Conservation (phyloP, 306 rosid species). For the Corylus americana region DNA sequence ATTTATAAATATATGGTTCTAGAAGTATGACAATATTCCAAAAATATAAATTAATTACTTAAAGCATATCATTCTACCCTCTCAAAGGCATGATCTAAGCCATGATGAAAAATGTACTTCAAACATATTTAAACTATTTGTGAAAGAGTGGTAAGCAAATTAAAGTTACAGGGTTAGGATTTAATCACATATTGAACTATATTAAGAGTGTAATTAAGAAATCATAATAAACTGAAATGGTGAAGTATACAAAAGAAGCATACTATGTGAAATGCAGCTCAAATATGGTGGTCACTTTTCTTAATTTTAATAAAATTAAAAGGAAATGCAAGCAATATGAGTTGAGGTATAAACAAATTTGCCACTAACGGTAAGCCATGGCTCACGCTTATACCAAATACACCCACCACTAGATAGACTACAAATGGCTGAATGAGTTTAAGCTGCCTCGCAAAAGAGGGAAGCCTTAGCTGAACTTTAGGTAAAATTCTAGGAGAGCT, state of each 20-base stretch:
- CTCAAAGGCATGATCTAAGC: neutral
- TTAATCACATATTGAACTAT: neutral
- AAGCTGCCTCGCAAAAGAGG: neutral
- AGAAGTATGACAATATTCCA: neutral
- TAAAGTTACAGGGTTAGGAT: neutral
- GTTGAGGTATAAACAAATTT: neutral
- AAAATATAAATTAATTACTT: neutral
- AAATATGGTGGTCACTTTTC: too few species aligned
- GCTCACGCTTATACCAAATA: neutral
- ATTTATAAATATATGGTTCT: too few species aligned
- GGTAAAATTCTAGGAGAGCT: neutral
- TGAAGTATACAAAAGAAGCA: neutral
- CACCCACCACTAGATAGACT: neutral
- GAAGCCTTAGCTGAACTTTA: neutral
- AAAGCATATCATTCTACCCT: neutral
- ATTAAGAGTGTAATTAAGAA: neutral
- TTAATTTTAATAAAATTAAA: too few species aligned
- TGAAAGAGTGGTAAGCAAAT: too few species aligned
- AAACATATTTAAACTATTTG: too few species aligned
- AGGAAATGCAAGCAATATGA: neutral
- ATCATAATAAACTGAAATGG: neutral
- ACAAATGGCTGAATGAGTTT: neutral
- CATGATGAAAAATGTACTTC: neutral
- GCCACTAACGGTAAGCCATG: neutral
- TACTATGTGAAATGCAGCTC: neutral